These are phyloP conservation scores for Podosphaera aphanis DNA, from an alignment of 2,329 filamentous ascomycete species.

Conservation along the genomic window DNA sequence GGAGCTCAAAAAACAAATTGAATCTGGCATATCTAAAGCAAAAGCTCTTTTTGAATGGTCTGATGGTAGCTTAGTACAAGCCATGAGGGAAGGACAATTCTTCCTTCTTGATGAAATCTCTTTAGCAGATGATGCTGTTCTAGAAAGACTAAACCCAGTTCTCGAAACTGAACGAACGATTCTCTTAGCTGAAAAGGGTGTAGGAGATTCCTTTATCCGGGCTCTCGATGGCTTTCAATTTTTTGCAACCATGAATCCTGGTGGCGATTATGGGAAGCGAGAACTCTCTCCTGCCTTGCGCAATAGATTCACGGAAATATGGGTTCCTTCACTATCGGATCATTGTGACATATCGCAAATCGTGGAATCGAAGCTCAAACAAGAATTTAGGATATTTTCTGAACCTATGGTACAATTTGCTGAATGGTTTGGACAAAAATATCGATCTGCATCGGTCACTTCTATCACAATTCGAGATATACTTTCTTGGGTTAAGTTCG, in stretches of 20 bases:
- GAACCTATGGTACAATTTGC: conserved; percentile 63
- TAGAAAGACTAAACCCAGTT: conserved; percentile 90
- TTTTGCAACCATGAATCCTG: conserved; percentile 96
- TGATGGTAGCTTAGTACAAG: conserved; percentile 77
- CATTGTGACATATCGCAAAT: conserved; percentile 74
- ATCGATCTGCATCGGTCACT: conserved; percentile 49
- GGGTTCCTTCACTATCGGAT: conserved; percentile 76
- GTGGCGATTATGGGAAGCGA: conserved; percentile 93
- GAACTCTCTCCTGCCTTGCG: conserved; percentile 85
- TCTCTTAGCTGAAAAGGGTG: conserved; percentile 80
- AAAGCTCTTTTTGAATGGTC: conserved; percentile 91
- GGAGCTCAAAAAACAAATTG: conserved; percentile 19
- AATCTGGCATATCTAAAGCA: conserved; percentile 32
- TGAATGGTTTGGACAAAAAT: conserved; percentile 72
- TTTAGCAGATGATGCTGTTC: conserved; percentile 84
- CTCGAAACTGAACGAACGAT: conserved; percentile 72
- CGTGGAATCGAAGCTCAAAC: conserved; percentile 47
- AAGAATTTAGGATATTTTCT: conserved; percentile 32
- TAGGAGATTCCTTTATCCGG: conserved; percentile 55
- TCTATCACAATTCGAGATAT: conserved; percentile 81
- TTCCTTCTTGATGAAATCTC: conserved; percentile 97
- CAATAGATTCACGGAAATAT: conserved; percentile 96
- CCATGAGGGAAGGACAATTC: conserved; percentile 73
- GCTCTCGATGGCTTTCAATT: conserved; percentile 74
- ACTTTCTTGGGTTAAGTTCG: conserved; percentile 78